Evolutionary conservation across 2,329 filamentous ascomycete species (phyloP).

Genomic region (Aspergillus novoparasiticus): DNA sequence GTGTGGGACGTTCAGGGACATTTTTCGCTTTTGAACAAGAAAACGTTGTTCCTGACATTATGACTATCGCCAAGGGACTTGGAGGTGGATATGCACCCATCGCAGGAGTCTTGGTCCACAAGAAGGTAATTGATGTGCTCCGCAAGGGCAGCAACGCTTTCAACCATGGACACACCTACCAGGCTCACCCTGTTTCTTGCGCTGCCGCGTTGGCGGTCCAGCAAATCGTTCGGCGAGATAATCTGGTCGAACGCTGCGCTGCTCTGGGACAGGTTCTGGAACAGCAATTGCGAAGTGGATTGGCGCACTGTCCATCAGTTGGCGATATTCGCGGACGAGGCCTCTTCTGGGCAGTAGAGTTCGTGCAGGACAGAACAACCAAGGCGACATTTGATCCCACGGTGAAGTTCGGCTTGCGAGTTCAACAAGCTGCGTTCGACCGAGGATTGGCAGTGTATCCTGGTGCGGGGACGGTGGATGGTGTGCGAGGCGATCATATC

Average conservation of each 20-base stretch:
- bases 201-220: slow-evolving; percentile 7
- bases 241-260: neutral
- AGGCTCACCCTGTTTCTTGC: slow-evolving; percentile 5
- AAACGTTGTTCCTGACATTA: neutral
- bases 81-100: slow-evolving; percentile 5
- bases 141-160: neutral
- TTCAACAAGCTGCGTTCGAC: slow-evolving; percentile 3
- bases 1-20: slow-evolving; percentile 4
- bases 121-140: slow-evolving; percentile 7
- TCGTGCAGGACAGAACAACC: neutral
- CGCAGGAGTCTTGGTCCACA: slow-evolving; percentile 2
- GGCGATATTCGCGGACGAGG: slow-evolving; percentile 6
- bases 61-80: slow-evolving; percentile 7
- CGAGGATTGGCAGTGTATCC: slow-evolving; percentile 1
- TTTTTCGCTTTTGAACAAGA: slow-evolving; percentile 8
- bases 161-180: slow-evolving; percentile 6
- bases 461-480: slow-evolving; percentile 4
- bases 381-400: slow-evolving; percentile 1
- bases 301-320: neutral
- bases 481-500: neutral
- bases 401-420: neutral
- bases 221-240: neutral
- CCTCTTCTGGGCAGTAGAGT: slow-evolving; percentile 11
- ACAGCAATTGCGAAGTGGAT: neutral
- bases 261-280: neutral